A percentile compares a stretch with the other conserved stretches of the same genome.
phyloP scores from a whole-genome alignment of 345 rosid species.

The Pistacia vera region DNA sequence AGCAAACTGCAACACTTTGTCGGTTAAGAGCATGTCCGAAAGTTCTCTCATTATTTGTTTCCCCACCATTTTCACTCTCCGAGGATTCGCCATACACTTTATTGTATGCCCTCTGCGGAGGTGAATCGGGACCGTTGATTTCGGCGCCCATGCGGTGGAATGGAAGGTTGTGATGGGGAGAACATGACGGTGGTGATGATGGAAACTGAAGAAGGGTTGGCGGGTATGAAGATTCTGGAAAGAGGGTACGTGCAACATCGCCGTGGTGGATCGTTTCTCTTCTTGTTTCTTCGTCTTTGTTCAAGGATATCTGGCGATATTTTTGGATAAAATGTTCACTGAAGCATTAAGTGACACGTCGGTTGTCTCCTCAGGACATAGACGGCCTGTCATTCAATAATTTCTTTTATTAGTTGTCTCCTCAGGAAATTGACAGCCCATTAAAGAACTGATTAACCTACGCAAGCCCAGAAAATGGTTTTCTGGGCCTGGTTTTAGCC shows the following conservation, averaged over 20 bases:
- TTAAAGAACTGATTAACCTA: too few relatives aligned
- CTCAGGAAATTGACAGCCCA: neutral
- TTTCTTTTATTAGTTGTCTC: neutral
- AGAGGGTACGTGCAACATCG: slow-evolving; percentile 40
- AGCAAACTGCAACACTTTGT: slow-evolving; percentile 83
- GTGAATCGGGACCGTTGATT: slow-evolving; percentile 29
- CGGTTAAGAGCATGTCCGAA: slow-evolving; percentile 88
- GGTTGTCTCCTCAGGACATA: neutral
- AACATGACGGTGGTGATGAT: slow-evolving; percentile 10
- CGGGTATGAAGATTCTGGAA: slow-evolving; percentile 23
- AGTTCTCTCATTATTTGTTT: slow-evolving; percentile 87
- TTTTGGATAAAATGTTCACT: neutral
- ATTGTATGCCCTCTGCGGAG: slow-evolving; percentile 25
- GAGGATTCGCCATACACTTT: slow-evolving; percentile 87
- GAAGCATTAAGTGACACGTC: neutral
- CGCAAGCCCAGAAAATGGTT: neutral
- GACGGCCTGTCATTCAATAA: neutral
- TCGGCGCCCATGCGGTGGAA: slow-evolving; percentile 28
- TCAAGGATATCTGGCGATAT: neutral
- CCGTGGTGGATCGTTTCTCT: neutral
- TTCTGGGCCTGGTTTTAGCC: neutral
- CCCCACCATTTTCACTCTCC: slow-evolving; percentile 91
- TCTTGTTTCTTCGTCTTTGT: neutral
- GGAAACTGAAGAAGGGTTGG: slow-evolving; percentile 24
- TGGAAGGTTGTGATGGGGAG: slow-evolving; percentile 28